Conservation (phyloP, 2,329 filamentous ascomycete species). For the Fusarium protoensiforme region DNA sequence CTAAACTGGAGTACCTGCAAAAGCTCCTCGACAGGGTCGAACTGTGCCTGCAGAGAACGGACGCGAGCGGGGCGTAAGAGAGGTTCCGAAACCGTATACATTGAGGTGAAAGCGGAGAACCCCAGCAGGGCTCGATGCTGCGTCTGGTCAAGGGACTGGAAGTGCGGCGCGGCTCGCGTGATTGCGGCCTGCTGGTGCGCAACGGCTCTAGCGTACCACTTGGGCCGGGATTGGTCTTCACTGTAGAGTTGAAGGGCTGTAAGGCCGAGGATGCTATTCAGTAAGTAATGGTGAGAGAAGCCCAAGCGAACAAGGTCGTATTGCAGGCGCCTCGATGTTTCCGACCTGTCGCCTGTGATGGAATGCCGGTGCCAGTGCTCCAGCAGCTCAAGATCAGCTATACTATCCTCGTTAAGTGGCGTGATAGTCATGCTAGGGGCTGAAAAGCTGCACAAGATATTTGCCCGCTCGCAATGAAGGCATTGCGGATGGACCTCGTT, state of each 20-base stretch:
- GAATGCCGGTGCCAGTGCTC: conserved; percentile 1
- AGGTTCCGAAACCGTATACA: not conserved
- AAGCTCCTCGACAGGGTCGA: not conserved
- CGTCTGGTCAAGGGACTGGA: not conserved
- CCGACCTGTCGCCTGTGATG: not conserved
- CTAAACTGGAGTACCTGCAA: not conserved
- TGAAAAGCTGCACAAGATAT: not conserved
- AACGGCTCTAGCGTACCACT: conserved; percentile 2
- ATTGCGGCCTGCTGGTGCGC: conserved; percentile 4
- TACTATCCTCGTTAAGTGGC: not conserved
- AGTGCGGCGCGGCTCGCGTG: not conserved
- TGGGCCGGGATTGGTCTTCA: not conserved
- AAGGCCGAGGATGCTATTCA: conserved; percentile 3
- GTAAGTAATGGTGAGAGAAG: conserved; percentile 4
- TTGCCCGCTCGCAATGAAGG: not conserved
- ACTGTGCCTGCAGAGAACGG: not conserved
- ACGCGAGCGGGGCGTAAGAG: not conserved
- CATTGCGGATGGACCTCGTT: conserved; percentile 4
- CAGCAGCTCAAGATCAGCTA: not conserved
- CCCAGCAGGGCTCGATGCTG: not conserved
- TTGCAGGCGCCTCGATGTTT: not conserved
- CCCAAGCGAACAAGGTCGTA: not conserved
- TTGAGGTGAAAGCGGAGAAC: not conserved
- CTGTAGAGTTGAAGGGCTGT: conserved; percentile 1
- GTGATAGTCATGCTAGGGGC: not conserved